These are phyloP conservation scores for Erodium maritimum DNA, from an alignment of 345 rosid genomes.

Conservation along the genomic window DNA sequence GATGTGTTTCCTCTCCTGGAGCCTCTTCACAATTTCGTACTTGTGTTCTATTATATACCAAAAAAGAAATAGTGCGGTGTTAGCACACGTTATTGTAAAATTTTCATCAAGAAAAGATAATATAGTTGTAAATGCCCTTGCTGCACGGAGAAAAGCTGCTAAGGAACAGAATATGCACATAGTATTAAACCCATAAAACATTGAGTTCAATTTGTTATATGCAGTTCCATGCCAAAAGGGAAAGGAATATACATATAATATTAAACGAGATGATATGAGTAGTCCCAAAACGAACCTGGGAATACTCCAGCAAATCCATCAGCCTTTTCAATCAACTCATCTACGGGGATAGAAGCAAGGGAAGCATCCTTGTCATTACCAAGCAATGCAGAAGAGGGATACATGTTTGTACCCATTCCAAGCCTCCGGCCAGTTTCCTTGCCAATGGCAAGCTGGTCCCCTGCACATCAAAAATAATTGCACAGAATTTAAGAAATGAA, in stretches of 20 bases:
- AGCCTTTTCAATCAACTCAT: conserved; percentile 28
- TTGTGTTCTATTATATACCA: conserved; percentile 19
- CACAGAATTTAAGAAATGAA: no score
- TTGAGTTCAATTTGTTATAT: no score
- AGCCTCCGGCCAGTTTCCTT: conserved; percentile 31
- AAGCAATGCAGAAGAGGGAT: conserved; percentile 26
- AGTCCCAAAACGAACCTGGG: conserved; percentile 7
- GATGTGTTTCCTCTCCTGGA: conserved; percentile 27
- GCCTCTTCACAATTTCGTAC: conserved; percentile 25
- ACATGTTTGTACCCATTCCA: conserved; percentile 34
- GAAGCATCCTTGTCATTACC: conserved; percentile 20
- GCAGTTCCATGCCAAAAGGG: no score
- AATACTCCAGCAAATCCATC: conserved; percentile 34
- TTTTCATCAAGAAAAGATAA: no score
- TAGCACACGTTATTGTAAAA: no score
- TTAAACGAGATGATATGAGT: neutral
- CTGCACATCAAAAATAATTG: no score
- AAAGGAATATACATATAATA: no score
- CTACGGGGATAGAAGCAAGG: conserved; percentile 15
- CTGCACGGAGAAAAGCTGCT: no score
- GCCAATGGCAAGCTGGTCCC: conserved; percentile 27
- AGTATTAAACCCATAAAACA: no score
- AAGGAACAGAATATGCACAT: no score
- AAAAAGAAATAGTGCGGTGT: no score
- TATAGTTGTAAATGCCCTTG: no score